A percentile compares a stretch with the other conserved stretches of the same genome.
Evolutionary conservation across 805 yeast species (phyloP).

Genomic region (Yarrowia divulgata): DNA sequence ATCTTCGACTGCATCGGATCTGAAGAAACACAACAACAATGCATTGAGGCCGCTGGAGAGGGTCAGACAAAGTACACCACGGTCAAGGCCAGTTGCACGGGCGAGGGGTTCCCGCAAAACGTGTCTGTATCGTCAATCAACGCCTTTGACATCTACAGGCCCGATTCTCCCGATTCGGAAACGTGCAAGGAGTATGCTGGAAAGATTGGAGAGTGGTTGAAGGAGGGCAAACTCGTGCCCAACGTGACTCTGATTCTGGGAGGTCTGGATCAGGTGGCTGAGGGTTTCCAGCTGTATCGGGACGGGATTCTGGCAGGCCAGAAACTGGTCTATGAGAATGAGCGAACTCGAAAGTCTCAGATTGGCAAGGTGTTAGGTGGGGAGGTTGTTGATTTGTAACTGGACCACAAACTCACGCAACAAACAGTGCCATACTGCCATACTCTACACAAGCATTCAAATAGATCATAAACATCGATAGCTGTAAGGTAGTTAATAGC

Average conservation of each 20-base stretch:
- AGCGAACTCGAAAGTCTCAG: constrained; percentile 10
- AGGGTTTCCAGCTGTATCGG: constrained; percentile 14
- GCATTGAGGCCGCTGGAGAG: constrained; percentile 12
- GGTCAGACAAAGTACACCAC: constrained; percentile 4
- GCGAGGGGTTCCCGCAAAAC: constrained; percentile 6
- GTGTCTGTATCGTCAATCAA: background rate
- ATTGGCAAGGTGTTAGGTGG: constrained; percentile 4
- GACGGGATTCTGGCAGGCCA: constrained; percentile 10
- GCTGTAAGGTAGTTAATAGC: too few relatives aligned
- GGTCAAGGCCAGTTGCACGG: background rate
- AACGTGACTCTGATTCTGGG: constrained; percentile 22
- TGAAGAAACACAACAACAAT: background rate
- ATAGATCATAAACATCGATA: too few relatives aligned
- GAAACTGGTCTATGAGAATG: constrained; percentile 19
- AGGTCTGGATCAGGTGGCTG: constrained; percentile 16
- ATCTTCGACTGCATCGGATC: constrained; percentile 22
- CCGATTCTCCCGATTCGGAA: background rate
- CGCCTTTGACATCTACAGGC: constrained; percentile 8
- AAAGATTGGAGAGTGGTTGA: background rate
- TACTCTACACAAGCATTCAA: too few relatives aligned
- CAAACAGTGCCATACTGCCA: too few relatives aligned
- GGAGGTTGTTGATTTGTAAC: constrained; percentile 1
- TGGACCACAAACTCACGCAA: too few relatives aligned
- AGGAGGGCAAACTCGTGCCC: constrained; percentile 14
- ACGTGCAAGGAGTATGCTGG: background rate